Evolutionary conservation across 2,329 filamentous ascomycete species (phyloP).

Genomic region (Gyromitra esculenta): DNA sequence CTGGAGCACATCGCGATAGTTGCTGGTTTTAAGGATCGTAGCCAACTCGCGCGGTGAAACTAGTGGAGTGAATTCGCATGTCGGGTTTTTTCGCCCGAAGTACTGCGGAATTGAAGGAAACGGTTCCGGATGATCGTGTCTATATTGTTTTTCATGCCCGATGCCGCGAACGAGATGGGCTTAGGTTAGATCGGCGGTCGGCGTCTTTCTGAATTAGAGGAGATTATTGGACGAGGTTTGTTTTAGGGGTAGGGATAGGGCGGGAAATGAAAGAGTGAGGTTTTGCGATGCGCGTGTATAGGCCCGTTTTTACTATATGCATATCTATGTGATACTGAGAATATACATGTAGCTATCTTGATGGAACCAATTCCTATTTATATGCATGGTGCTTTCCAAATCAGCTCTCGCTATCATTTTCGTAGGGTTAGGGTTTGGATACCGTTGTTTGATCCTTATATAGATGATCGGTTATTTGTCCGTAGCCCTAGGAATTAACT

Average conservation of each 20-base stretch:
- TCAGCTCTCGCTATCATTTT: no score
- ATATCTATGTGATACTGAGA: background rate
- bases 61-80: background rate
- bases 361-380: background rate
- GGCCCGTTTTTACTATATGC: background rate
- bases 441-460: no score
- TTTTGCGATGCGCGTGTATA: background rate
- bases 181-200: background rate
- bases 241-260: background rate
- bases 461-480: no score
- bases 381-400: background rate
- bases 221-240: background rate
- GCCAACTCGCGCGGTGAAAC: no score
- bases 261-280: background rate
- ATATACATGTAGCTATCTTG: no score
- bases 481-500: no score
- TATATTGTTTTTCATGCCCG: background rate
- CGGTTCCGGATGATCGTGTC: background rate
- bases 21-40: background rate
- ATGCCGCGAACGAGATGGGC: background rate
- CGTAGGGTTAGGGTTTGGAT: no score
- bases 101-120: constrained; percentile 22
- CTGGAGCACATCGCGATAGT: constrained; percentile 1
- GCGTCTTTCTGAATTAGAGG: no score
- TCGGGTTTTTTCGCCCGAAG: constrained; percentile 37